Percentiles rank a stretch among this genome's conserved stretches.
Evolutionary conservation across 2,329 filamentous ascomycete species (phyloP).

Genomic region (Onygena corvina): DNA sequence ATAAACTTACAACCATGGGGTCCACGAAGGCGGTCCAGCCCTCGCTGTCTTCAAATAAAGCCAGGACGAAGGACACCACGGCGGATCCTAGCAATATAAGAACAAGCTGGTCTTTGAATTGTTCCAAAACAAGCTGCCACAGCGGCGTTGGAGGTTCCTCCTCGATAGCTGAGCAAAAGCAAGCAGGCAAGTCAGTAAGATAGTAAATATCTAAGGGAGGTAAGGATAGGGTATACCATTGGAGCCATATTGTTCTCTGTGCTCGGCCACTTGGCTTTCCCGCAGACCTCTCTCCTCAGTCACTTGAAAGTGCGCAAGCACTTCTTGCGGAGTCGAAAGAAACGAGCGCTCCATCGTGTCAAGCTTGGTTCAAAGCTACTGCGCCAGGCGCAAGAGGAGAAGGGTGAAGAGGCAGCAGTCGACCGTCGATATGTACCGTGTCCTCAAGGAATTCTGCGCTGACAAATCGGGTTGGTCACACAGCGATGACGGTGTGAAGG

Average conservation of each 20-base stretch:
- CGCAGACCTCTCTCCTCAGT: conserved; percentile 41
- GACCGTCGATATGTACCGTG: not conserved
- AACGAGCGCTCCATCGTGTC: conserved; percentile 43
- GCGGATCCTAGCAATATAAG: conserved; percentile 89
- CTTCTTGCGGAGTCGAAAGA: conserved; percentile 38
- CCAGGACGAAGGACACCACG: conserved; percentile 82
- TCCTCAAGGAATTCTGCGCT: conserved; percentile 1
- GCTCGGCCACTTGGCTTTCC: conserved; percentile 36
- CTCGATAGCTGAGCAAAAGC: conserved; percentile 44
- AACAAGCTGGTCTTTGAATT: conserved; percentile 98
- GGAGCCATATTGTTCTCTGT: conserved; percentile 40
- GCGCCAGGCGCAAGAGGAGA: not conserved
- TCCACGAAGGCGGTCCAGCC: conserved; percentile 98
- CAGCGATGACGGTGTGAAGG: not conserved
- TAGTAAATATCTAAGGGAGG: not conserved
- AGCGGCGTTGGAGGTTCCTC: conserved; percentile 93
- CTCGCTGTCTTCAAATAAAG: conserved; percentile 82
- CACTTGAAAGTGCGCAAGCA: conserved; percentile 42
- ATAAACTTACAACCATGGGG: conserved; percentile 66
- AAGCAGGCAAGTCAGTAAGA: conserved; percentile 15
- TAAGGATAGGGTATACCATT: conserved; percentile 37
- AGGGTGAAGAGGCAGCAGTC: not conserved
- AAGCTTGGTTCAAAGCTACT: conserved; percentile 3
- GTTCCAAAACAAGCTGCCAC: conserved; percentile 93
- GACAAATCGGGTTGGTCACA: not conserved